Evolutionary conservation across 306 rosid species (phyloP), one percentile per base, ranked within the genome.

Genomic region (Fragaria iinumae): DNA sequence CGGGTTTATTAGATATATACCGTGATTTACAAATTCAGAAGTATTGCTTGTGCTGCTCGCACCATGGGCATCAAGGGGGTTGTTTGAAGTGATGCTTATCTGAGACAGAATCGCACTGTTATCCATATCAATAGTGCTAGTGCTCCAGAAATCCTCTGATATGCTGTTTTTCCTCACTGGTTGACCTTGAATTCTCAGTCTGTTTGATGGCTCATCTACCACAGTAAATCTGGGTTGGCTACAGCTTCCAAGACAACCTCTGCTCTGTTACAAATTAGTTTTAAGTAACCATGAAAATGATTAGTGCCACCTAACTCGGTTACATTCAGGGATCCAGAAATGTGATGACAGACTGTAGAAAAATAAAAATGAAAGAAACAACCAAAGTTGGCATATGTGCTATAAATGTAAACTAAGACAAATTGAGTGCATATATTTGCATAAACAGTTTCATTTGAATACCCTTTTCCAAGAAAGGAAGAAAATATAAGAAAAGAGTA

Each of bases 191-290:
- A 65, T 81, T 80, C 71, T 78, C 72, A 52, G 88, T 75, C 84
- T 84, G 64, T 76, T 85, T 16, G 87, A 85, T 29, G 82, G 81
- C 8, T 84, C 90, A 69, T 86, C 88, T 77, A 82, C 88, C 4
- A 85, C 70, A 56, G 13, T 77, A 38, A 67, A 56, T 29, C 75
- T 69, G 69, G 90, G 87, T 57, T 85, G 77, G 72, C 82, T 71
- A 84, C 78, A 80, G 87, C 90, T 82, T 84, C 96, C 96, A 81
- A 85, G 80, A 83, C 97, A 89, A 85, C 98, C 89, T 86, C 98
- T 95, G 96, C 75, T 86, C 98, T 92, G 96, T 92, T 90, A 67
- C 88, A 90, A 89, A 84, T 83, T 68, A 84, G 90, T 87, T 90
- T 76, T 71, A 74, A 74, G 78, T 62, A 78, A 83, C 84, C 88